Conservation (phyloP, 176 grass and related monocot species). For the Musa schizocarpa region DNA sequence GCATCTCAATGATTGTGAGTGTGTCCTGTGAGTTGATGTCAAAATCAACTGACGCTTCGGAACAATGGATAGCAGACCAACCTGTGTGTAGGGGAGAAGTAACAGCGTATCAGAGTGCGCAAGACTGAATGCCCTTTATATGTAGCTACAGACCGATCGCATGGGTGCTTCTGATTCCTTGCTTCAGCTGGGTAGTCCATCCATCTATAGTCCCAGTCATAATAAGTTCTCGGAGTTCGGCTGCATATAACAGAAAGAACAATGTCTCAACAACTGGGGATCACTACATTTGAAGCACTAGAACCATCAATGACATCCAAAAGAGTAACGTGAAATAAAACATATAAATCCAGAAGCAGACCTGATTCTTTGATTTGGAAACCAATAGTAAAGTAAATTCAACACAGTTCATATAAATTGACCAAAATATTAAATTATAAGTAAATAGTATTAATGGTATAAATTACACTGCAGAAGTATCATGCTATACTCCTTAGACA, state of each 20-base stretch:
- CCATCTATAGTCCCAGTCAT: constrained; percentile 79
- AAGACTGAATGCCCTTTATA: constrained; percentile 90
- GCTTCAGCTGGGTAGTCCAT: constrained; percentile 54
- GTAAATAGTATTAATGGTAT: not conserved
- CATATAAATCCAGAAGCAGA: not conserved
- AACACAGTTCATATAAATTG: not conserved
- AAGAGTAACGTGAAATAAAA: not conserved
- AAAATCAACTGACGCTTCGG: not conserved
- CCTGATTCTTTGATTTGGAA: not conserved
- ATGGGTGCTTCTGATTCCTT: constrained; percentile 41
- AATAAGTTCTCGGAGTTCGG: constrained; percentile 20
- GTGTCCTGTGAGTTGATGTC: too few relatives aligned
- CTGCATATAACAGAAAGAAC: constrained; percentile 22
- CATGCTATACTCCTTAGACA: not conserved
- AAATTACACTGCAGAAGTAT: not conserved
- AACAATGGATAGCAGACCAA: constrained; percentile 18
- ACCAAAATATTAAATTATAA: too few relatives aligned
- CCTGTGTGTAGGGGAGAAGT: constrained; percentile 87
- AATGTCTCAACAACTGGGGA: not conserved
- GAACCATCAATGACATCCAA: not conserved
- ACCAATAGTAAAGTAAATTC: not conserved
- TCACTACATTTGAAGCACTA: not conserved
- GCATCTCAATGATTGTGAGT: too few relatives aligned
- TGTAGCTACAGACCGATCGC: constrained; percentile 72
- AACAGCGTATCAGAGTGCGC: constrained; percentile 79